Evolutionary conservation across 495 filamentous ascomycete species (phyloP).

Genomic region (Wilcoxina mikolae): DNA sequence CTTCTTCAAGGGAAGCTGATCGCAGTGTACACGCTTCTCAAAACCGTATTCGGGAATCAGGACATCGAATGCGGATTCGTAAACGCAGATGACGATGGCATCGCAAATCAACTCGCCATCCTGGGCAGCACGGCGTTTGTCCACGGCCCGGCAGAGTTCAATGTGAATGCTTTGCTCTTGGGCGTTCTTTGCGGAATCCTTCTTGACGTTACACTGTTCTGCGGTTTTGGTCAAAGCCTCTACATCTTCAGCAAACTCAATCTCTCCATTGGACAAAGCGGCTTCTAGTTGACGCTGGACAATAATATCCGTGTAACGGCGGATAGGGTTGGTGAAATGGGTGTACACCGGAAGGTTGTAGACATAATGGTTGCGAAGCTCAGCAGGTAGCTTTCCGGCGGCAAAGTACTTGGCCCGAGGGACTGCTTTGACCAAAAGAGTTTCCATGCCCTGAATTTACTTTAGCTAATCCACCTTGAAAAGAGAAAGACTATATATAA

Average conservation of each 20-base stretch:
- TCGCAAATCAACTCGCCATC: slow-evolving; percentile 91
- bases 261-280: slow-evolving; percentile 62
- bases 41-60: slow-evolving; percentile 97
- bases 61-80: slow-evolving; percentile 97
- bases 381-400: slow-evolving; percentile 53
- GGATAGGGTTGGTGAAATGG: slow-evolving; percentile 90
- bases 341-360: slow-evolving; percentile 90
- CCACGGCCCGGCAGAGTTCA: slow-evolving; percentile 88
- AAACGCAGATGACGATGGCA: slow-evolving; percentile 91
- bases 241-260: slow-evolving; percentile 78
- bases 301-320: slow-evolving; percentile 86
- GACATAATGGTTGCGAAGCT: slow-evolving; percentile 72
- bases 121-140: slow-evolving; percentile 66
- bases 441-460: slow-evolving; percentile 67
- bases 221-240: slow-evolving; percentile 83
- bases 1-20: slow-evolving; percentile 95
- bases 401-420: slow-evolving; percentile 91
- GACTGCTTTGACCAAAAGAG: slow-evolving; percentile 83
- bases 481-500: neutral
- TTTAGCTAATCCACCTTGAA: slow-evolving; percentile 3
- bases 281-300: slow-evolving; percentile 92
- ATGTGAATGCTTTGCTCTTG: slow-evolving; percentile 99
- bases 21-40: slow-evolving; percentile 97
- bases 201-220: slow-evolving; percentile 96
- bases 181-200: slow-evolving; percentile 91